Base-by-base conservation (phyloP, 2,329 filamentous ascomycete species). In the Claviceps citrina region DNA sequence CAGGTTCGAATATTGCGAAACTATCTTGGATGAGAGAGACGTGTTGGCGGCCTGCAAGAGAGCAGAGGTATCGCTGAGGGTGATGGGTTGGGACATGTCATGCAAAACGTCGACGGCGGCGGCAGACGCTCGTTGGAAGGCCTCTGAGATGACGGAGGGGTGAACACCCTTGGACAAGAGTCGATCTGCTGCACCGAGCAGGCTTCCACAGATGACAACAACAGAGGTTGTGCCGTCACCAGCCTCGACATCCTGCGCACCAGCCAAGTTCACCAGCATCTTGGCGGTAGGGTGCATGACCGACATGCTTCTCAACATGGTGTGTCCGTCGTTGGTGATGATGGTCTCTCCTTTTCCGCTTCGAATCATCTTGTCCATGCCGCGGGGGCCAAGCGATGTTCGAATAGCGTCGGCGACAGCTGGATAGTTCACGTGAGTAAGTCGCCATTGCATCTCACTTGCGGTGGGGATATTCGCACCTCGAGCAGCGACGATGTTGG, bases 361-460 rank as follows among this genome's bases (percentile, higher is more conserved):
- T 70, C 93, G 83, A 54, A 98, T 96, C 87, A 95, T 95, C 71
- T 95, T 95, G 69, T 95, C 87, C 87, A 95, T 95, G 58, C 91
- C 91, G 63, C 91, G 79, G 49, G 91, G 91, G 48, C 91, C 91
- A 51, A 98, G 73, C 46, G 91, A 96, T 22, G 89, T 96, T 70
- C 91, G 76, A 60, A 98, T 93, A 51, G 91, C 91, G 75, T 98
- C 91, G 61, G 91, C 82, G 57, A 98, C 89, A 59, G 91, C 91
- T 91, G 45, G 44, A 38, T 34, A 43, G 3, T 20, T n/a, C n/a
- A n/a, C n/a, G n/a, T n/a, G n/a, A n/a, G n/a, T n/a, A n/a, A n/a
- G n/a, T n/a, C n/a, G n/a, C n/a, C n/a, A n/a, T n/a, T n/a, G n/a
- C n/a, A n/a, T n/a, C n/a, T n/a, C n/a, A n/a, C n/a, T n/a, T n/a